Evolutionary conservation across 108 stramenopile species (phyloP).

Genomic region (Cylindrotheca fusiformis): DNA sequence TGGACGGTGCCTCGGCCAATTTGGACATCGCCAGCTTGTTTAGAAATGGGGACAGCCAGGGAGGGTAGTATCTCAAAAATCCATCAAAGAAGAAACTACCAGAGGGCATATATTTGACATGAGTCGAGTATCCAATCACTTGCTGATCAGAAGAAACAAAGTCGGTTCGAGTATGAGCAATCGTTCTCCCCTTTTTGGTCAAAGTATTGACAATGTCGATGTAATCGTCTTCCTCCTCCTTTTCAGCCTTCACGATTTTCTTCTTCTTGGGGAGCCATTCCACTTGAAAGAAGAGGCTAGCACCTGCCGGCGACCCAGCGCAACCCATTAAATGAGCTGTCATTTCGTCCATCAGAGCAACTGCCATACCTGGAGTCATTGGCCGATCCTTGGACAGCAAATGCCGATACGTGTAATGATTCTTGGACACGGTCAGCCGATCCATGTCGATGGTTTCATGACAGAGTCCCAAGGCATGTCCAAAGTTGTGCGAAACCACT

Average conservation of each 20-base stretch:
- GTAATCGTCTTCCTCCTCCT: not conserved
- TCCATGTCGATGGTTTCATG: constrained; percentile 6
- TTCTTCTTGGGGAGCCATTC: not conserved
- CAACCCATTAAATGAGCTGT: constrained; percentile 6
- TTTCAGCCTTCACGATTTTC: not conserved
- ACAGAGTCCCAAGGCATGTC: constrained; percentile 15
- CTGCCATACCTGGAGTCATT: constrained; percentile 7
- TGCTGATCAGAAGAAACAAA: constrained; percentile 1
- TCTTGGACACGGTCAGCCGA: not conserved
- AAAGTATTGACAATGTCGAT: constrained; percentile 24
- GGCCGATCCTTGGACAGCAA: constrained; percentile 4
- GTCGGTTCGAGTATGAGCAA: constrained; percentile 20
- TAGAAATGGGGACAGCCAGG: not conserved
- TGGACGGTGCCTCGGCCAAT: not conserved
- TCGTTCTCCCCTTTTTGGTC: constrained; percentile 19
- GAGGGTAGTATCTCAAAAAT: not conserved
- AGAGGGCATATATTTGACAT: constrained; percentile 33
- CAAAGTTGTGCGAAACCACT: not conserved
- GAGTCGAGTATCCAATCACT: constrained; percentile 12
- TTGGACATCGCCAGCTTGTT: not conserved
- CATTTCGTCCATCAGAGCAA: constrained; percentile 26
- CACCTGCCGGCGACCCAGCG: not conserved
- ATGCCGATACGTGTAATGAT: constrained; percentile 14
- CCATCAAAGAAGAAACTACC: constrained; percentile 1
- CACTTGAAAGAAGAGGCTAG: not conserved